phyloP scores from a whole-genome alignment of 2,329 filamentous ascomycete genomes.

The Ambrosiella beaveri region DNA sequence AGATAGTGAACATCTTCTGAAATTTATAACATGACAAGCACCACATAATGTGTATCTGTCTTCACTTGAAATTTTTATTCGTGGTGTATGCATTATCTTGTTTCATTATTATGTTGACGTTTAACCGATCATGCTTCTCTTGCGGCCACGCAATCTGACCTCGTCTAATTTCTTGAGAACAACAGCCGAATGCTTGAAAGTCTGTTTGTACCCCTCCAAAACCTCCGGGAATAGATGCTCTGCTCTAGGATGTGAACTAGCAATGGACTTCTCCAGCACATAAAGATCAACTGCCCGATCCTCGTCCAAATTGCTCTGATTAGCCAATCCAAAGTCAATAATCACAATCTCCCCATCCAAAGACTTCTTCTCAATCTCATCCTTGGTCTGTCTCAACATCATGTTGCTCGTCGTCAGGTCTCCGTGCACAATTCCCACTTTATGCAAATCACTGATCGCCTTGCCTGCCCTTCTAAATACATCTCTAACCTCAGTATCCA shows the following conservation, averaged over 20 bases:
- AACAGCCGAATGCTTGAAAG: slow-evolving; percentile 55
- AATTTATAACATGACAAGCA: too few relatives aligned
- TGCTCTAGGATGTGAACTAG: slow-evolving; percentile 78
- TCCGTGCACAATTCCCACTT: slow-evolving; percentile 75
- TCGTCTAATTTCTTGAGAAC: slow-evolving; percentile 77
- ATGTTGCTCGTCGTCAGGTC: slow-evolving; percentile 96
- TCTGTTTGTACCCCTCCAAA: slow-evolving; percentile 53
- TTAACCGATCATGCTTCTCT: slow-evolving; percentile 89
- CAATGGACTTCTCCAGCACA: slow-evolving; percentile 85
- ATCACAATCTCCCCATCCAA: slow-evolving; percentile 63
- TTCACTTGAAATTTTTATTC: not conserved
- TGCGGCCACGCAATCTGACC: slow-evolving; percentile 81
- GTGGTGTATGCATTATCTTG: not conserved
- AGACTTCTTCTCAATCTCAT: slow-evolving; percentile 14
- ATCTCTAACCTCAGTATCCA: slow-evolving; percentile 34
- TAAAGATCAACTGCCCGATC: slow-evolving; percentile 93
- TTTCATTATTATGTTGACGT: not conserved
- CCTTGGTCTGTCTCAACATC: slow-evolving; percentile 46
- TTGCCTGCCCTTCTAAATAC: slow-evolving; percentile 55
- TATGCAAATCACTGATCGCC: slow-evolving; percentile 62
- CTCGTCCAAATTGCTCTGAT: slow-evolving; percentile 66
- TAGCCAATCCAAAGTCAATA: slow-evolving; percentile 87
- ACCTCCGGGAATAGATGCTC: slow-evolving; percentile 61
- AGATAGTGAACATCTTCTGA: too few relatives aligned
- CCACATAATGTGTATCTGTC: too few relatives aligned